phyloP scores from a whole-genome alignment of 257 asterid species.

The Salvia splendens region DNA sequence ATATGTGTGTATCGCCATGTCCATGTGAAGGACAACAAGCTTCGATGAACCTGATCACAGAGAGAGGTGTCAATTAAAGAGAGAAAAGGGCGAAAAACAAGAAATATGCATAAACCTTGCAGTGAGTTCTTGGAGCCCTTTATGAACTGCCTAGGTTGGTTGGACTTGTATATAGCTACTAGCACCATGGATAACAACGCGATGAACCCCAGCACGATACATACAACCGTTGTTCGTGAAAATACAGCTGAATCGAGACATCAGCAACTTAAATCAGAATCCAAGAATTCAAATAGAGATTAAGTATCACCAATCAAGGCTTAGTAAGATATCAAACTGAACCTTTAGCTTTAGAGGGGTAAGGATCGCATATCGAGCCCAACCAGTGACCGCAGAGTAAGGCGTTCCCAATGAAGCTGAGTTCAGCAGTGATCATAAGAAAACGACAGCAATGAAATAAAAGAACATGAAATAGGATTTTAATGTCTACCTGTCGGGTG shows the following conservation, averaged over 20 bases:
- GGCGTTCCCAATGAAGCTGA: constrained; percentile 82
- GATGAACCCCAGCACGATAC: constrained; percentile 65
- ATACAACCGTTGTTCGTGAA: constrained; percentile 67
- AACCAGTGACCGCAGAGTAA: constrained; percentile 85
- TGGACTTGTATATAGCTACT: constrained; percentile 79
- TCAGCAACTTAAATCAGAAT: not conserved
- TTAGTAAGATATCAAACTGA: not conserved
- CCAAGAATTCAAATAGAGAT: not conserved
- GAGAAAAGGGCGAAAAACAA: too few relatives aligned
- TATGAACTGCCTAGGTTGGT: constrained; percentile 46
- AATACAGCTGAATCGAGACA: constrained; percentile 50
- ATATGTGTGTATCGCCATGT: constrained; percentile 88
- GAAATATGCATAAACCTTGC: constrained; percentile 40
- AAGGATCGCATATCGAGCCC: constrained; percentile 81
- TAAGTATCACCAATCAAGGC: not conserved
- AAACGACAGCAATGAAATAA: not conserved
- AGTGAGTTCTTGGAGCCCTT: constrained; percentile 50
- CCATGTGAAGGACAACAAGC: constrained; percentile 88
- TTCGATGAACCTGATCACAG: constrained; percentile 58
- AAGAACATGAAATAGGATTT: not conserved
- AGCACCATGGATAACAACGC: constrained; percentile 65
- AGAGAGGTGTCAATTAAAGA: too few relatives aligned
- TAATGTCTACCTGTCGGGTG: constrained; percentile 72
- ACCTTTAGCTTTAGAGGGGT: constrained; percentile 67
- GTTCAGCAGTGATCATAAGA: constrained; percentile 22